phyloP scores from a whole-genome alignment of 495 filamentous ascomycete species.

The Podospora australis region DNA sequence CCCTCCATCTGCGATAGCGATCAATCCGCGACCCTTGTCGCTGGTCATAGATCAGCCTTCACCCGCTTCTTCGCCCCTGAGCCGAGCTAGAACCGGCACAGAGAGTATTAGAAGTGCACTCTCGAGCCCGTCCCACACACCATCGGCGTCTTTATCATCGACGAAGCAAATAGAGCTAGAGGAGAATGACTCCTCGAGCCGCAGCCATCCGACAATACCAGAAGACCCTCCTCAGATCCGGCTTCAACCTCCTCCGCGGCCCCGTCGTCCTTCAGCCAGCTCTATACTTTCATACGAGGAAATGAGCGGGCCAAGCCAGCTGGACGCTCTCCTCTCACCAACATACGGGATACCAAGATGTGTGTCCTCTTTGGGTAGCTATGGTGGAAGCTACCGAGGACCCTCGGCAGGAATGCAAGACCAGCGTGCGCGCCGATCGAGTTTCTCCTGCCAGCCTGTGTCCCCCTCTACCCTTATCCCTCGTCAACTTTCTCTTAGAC shows the following conservation, averaged over 20 bases:
- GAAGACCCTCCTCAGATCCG: neutral
- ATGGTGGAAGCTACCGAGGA: constrained; percentile 8
- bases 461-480: constrained; percentile 4
- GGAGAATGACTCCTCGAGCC: too few species aligned
- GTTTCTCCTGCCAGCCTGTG: constrained; percentile 17
- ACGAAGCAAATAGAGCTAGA: too few species aligned
- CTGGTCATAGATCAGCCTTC: constrained; percentile 46
- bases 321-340: neutral
- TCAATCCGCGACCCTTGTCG: constrained; percentile 40
- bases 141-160: constrained; percentile 23
- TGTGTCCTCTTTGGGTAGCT: constrained; percentile 19
- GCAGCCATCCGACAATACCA: neutral
- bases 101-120: constrained; percentile 3
- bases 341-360: constrained; percentile 14
- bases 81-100: neutral
- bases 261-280: neutral
- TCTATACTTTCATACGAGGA: neutral
- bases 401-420: neutral
- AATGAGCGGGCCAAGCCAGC: neutral
- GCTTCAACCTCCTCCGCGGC: neutral
- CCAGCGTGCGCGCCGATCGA: constrained; percentile 14
- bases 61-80: constrained; percentile 20
- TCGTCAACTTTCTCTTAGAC: constrained; percentile 11
- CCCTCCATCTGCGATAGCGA: constrained; percentile 35
- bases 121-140: constrained; percentile 20